Evolutionary conservation across 2,329 filamentous ascomycete species (phyloP), one percentile per base, ranked within the genome.

Genomic region (Aspergillus vadensis): DNA sequence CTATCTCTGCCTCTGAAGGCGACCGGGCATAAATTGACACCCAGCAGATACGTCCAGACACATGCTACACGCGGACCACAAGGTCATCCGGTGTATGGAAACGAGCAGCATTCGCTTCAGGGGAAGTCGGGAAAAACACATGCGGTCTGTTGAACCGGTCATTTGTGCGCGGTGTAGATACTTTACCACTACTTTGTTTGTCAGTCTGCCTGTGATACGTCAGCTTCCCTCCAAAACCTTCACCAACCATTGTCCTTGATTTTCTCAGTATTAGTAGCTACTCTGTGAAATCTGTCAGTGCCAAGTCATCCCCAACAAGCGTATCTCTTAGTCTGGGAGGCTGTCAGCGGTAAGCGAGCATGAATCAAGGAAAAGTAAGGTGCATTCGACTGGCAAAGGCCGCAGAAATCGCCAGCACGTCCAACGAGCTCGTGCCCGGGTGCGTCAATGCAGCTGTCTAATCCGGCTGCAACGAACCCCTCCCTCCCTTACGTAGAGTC

Each of bases 71-170:
- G 54, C 41, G 57, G 56, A 7, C 65, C 65, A 10, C 57, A 62
- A 23, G 52, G 48, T 30, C 76, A 77, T 58, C 58, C 70, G 6
- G 75, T 82, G 48, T 88, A 83, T 69, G 74, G 86, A 78, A 85
- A 89, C 64, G 91, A 96, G 80, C 85, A 86, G 67, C 92, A 97
- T 77, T 92, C 89, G 59, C 80, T 97, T 64, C 91, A 96, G 78
- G 92, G 90, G 14, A 92, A 92, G 84, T 86, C 86, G 60, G 92
- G 91, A 50, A 97, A 97, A 85, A 94, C 91, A 1, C 92, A 96
- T 76, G 88, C 86, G 53, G 82, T 95, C 61, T 97, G 92, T 78
- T 96, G 85, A 64, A 30, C 9, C 19, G 25, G 23, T 58, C 12
- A 36, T 36, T 30, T 2, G 10, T n/a, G 21, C 17, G 17, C 19